Base-by-base conservation (phyloP, 352 stramenopile genomes). In the Hyaloperonospora arabidopsidis region DNA sequence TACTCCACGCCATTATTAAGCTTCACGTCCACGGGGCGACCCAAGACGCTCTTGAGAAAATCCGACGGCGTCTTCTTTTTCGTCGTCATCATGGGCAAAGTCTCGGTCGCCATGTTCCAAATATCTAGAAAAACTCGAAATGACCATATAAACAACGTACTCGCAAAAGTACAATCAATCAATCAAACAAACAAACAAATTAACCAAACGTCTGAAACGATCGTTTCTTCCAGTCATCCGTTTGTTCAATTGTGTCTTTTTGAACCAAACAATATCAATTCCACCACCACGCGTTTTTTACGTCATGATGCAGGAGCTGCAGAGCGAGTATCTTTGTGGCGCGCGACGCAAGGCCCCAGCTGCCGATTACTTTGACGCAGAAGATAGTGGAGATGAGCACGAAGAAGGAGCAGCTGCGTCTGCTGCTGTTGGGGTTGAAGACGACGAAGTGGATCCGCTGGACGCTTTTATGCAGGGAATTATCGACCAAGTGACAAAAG, bases 1-100 rank as follows among this genome's bases (percentile, higher is more conserved):
- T 99, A 99, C 74, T 98, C 89, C 45, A 98, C 95, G 57, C 97
- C 97, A 38, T 97, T 98, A 86, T 99, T 99, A 19, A 99, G 84
- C 69, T 98, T 98, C 18, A 99, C 97, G 64, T 92, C 86, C 45
- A 99, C 97, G 36, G 97, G 95, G 34, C 93, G 81, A 17, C 97
- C 97, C 44, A 99, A 73, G 45, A 97, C 83, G 62, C 76, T 78
- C 70, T 95, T 96, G 56, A 97, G 77, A 60, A 97, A 96, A 64
- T 97, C 89, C 25, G 79, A 86, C 53, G 88, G 87, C 53, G 85
- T 91, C 68, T 90, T 93, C 79, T 95, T 95, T 28, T 71, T 67
- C 39, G 48, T 61, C 19, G 11, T 6, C 17, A 57, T 52, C 45
- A n/a, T n/a, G n/a, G 61, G 68, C 29, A 64, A 59, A 5, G 41